Conservation (phyloP, 1,139 yeast genomes). For the Candida labiduridarum region DNA sequence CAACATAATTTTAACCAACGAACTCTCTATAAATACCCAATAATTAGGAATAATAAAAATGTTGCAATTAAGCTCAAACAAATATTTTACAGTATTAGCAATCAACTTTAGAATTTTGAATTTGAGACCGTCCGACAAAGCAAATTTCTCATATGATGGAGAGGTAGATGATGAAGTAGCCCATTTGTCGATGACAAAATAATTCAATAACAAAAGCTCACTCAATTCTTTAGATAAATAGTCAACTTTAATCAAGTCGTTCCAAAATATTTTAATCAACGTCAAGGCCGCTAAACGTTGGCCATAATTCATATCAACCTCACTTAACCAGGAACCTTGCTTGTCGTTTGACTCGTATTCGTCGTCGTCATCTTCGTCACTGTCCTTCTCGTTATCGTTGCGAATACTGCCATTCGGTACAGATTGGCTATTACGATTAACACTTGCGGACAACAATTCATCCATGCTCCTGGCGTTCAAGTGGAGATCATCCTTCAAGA, state of each 20-base stretch:
- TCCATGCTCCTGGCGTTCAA: constrained; percentile 29
- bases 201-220: constrained; percentile 52
- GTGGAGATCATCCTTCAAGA: constrained; percentile 58
- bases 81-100: constrained; percentile 39
- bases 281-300: constrained; percentile 50
- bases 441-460: constrained; percentile 17
- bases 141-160: background rate
- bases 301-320: constrained; percentile 36
- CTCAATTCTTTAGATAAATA: constrained; percentile 62
- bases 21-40: constrained; percentile 65
- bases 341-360: background rate
- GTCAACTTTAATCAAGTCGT: constrained; percentile 55
- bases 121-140: constrained; percentile 20
- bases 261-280: constrained; percentile 72
- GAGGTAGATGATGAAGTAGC: background rate
- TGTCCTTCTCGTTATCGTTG: constrained; percentile 13
- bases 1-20: constrained; percentile 40
- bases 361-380: constrained; percentile 11
- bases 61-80: constrained; percentile 64
- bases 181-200: constrained; percentile 31
- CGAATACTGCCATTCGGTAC: constrained; percentile 13
- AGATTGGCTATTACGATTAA: background rate
- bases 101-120: constrained; percentile 27
- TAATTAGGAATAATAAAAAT: constrained; percentile 75
- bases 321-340: constrained; percentile 14